Evolutionary conservation across 1,139 yeast genomes (phyloP).

Genomic region (Candida glucosophila): DNA sequence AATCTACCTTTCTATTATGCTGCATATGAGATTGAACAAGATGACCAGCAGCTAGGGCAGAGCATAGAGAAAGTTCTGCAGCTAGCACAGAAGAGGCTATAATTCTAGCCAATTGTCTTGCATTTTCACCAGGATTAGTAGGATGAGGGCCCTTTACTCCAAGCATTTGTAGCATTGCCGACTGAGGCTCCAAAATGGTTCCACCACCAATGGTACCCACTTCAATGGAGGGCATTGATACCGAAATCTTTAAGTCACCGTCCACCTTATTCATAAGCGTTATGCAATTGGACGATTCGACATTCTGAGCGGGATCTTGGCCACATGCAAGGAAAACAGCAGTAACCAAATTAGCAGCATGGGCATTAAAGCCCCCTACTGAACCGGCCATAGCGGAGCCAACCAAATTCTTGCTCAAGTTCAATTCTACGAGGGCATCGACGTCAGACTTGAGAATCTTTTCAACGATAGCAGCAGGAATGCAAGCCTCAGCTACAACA

Average conservation of each 20-base stretch:
- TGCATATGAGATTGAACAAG: conserved; percentile 97
- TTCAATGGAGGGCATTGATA: conserved; percentile 97
- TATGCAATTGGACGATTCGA: conserved; percentile 94
- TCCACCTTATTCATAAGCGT: conserved; percentile 79
- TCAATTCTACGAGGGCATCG: conserved; percentile 83
- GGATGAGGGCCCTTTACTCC: conserved; percentile 97
- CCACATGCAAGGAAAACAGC: conserved; percentile 94
- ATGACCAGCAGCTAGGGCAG: conserved; percentile 98
- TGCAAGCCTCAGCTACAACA: conserved; percentile 92
- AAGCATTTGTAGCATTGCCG: conserved; percentile 87
- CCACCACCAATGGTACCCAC: conserved; percentile 99
- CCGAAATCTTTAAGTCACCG: conserved; percentile 85
- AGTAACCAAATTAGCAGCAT: conserved; percentile 92
- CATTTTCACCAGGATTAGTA: conserved; percentile 87
- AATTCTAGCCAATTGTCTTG: conserved; percentile 88
- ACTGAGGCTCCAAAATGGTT: conserved; percentile 93
- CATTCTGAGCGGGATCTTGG: conserved; percentile 98
- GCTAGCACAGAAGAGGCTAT: conserved; percentile 95
- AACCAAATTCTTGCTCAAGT: conserved; percentile 78
- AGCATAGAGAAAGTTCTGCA: conserved; percentile 87
- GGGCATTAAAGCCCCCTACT: conserved; percentile 96
- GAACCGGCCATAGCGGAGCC: conserved; percentile 99
- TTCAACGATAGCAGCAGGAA: conserved; percentile 73
- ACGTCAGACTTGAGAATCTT: conserved; percentile 87
- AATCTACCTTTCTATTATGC: conserved; percentile 72